phyloP scores from a whole-genome alignment of 768 basidiomycete species.

The Crepidotus variabilis region DNA sequence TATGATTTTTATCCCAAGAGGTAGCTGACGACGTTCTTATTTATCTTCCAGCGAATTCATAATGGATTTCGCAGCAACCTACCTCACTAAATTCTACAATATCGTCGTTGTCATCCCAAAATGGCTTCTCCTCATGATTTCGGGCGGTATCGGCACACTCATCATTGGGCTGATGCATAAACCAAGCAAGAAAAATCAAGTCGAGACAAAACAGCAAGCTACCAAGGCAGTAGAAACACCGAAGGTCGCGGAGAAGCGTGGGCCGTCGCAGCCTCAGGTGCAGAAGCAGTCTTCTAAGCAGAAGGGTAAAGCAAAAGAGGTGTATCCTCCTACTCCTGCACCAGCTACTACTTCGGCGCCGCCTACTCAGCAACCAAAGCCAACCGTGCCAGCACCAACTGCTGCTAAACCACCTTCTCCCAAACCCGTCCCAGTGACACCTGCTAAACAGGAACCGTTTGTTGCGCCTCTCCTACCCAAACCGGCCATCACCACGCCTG shows the following conservation, averaged over 20 bases:
- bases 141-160: slow-evolving; percentile 65
- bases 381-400: slow-evolving; percentile 6
- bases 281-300: slow-evolving; percentile 2
- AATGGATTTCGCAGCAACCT: slow-evolving; percentile 54
- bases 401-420: slow-evolving; percentile 2
- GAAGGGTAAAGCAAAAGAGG: background rate
- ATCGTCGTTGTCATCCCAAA: slow-evolving; percentile 54
- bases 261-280: background rate
- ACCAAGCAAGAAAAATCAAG: slow-evolving; percentile 13
- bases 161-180: slow-evolving; percentile 64
- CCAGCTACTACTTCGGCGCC: background rate
- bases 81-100: slow-evolving; percentile 49
- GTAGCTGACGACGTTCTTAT: background rate
- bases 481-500: slow-evolving; percentile 4
- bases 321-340: background rate
- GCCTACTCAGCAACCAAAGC: background rate
- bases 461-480: slow-evolving; percentile 7
- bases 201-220: background rate
- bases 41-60: slow-evolving; percentile 54
- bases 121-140: slow-evolving; percentile 64
- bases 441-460: background rate
- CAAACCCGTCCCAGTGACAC: background rate
- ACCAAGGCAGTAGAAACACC: background rate
- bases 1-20: background rate
- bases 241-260: background rate